Evolutionary conservation across 2,329 filamentous ascomycete species (phyloP), one percentile per base, ranked within the genome.

Genomic region (Fusarium nanum): DNA sequence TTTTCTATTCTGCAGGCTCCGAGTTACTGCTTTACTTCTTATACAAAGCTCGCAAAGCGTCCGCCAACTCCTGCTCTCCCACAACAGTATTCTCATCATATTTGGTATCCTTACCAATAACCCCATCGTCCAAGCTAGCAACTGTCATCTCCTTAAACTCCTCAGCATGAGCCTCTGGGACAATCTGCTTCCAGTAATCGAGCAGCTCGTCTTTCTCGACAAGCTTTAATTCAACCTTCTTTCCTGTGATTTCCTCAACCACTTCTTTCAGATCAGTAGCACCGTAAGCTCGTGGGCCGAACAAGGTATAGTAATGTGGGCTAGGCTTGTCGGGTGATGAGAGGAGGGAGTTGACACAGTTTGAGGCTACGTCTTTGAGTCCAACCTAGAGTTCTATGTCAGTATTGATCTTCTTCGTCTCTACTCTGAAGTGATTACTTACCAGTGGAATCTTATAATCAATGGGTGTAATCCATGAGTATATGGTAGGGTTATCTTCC

Each of bases 391-490:
- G 40, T 32, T 25, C 3, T 7, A n/a, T 16, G 18, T 46, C 16
- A 50, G 12, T 20, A 32, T 59, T 46, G 20, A 14, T 45, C 41
- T 28, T 47, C n/a, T 14, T 18, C 4, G 5, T 7, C 1, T 23
- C 3, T 2, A 4, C n/a, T 27, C 10, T 9, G 5, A 9, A 5
- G 4, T 1, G 0, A 1, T 28, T 9, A 7, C 44, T 44, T 71
- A 79, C 78, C 75, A 80, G 73, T 6, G 78, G 78, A 1, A 80
- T 71, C n/a, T 75, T 62, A 16, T 77, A 72, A n/a, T 79, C 67
- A 1, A 65, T 54, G 1, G 77, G 78, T 1, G 75, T 72, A 8
- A 78, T 45, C 20, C 62, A 59, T 0, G 77, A 80, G 42, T 77
- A 59, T n/a, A 80, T 58, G 11, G 54, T 56, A 1, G 73, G 73